Base-by-base conservation (phyloP, 164 flowering plant species). In the Berberis vulgaris region DNA sequence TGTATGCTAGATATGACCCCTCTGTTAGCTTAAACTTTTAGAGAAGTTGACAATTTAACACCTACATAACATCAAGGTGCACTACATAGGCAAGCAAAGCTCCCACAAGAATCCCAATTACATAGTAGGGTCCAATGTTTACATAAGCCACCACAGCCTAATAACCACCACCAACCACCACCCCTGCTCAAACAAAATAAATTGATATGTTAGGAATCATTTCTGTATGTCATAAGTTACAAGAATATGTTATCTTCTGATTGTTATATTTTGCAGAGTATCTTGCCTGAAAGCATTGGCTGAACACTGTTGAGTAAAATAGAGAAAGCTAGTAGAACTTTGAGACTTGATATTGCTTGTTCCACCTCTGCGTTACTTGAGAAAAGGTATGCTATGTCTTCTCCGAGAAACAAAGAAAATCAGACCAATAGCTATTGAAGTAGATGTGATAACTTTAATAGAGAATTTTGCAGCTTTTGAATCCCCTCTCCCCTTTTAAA, bases 401-500 rank as follows among this genome's bases (percentile, higher is more conserved):
- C 44, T 0, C 60, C 44, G 8, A 42, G 41, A 40, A 45, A 9
- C 43, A 57, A 10, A 41, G 43, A 39, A 10, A 11, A 57, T 41
- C 44, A 57, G 44, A 40, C 44, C 5, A 40, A 57, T 38, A n/a
- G 12, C 8, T 41, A 57, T 40, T 41, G 60, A 57, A 6, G 43
- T 57, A 26, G 7, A 2, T 11, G 12, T 57, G 44, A 57, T 42
- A n/a, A 57, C 60, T 57, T 7, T 26, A 57, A 57, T 44, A 13
- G 60, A 57, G 11, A 57, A 57, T 57, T 40, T 42, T 57, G 60
- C 60, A 8, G 60, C 41, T 57, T 57, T 41, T 40, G 60, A 9
- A 38, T 57, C 43, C 43, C 60, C 60, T 8, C 9, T 42, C 12
- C 60, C 60, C 6, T 40, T 8, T 6, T 57, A 43, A 41, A 40